Base-by-base conservation (phyloP, 352 stramenopile species). In the Globisporangium okanoganense region DNA sequence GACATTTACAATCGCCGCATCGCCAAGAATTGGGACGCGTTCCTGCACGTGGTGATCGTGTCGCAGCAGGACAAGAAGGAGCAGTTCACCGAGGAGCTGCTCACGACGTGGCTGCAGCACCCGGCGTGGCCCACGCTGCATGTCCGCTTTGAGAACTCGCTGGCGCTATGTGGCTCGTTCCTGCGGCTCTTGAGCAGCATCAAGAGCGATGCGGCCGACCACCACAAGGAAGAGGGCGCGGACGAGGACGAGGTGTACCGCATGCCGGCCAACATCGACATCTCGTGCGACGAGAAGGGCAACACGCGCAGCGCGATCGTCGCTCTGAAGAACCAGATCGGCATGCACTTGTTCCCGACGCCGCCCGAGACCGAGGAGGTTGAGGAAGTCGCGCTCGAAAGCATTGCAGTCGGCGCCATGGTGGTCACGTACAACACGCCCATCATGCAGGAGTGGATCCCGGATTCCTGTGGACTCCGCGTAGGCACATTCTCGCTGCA, bases 371-470 rank as follows among this genome's bases (percentile, higher is more conserved):
- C 78, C 13, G 79, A 87, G 48, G 69, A 74, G 48, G 75, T 80
- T 41, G 76, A 91, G 51, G 72, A 82, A n/a, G 65, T 70, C 1
- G 66, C 76, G 36, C 66, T 91, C 2, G 79, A 91, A 54, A 87
- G 72, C 47, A 56, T 70, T 8, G 68, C 82, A 8, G 79, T 81
- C 4, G 79, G 82, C 5, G 79, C 82, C 14, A 59, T 89, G 27
- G 76, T 80, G 10, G 60, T 91, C 29, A 88, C 79, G 40, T 89
- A 80, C 70, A 76, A 88, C 62, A 78, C 82, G 16, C 79, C 79
- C 27, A 75, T 89, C 43, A 91, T 89, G 82, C 79, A 85, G 54
- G 82, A 91, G 50, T 91, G 76, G 74, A 71, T 89, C 27, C 76
- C 79, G 0, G 75, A 88, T 60, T 66, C 65, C 20, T 76, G 66